A percentile compares a stretch with the other conserved stretches of the same genome.
Evolutionary conservation across 257 asterid species (phyloP).

Genomic region (Nemophila menziesii): DNA sequence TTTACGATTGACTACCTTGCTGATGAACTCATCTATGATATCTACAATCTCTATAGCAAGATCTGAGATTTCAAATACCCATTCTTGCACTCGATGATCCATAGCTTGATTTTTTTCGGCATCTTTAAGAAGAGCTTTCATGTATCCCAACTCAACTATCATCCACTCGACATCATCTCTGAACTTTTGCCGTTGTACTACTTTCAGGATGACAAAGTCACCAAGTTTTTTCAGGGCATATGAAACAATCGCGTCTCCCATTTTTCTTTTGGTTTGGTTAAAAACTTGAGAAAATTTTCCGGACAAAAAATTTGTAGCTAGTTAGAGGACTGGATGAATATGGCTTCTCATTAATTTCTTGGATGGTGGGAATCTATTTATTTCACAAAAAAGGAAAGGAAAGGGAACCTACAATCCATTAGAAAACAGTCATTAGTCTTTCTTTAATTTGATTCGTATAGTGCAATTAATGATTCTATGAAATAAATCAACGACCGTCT

Average conservation of each 20-base stretch:
- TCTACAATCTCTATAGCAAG: conserved; percentile 2
- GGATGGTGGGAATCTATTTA: no score
- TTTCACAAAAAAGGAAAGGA: no score
- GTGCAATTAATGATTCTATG: no score
- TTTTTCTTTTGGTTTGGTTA: no score
- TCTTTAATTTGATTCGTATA: no score
- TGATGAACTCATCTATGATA: conserved; percentile 4
- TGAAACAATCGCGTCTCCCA: conserved; percentile 2
- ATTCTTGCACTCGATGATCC: conserved; percentile 3
- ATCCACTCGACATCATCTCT: conserved; percentile 1
- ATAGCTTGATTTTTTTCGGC: not conserved
- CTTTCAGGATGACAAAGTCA: conserved; percentile 3
- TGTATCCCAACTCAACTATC: conserved; percentile 1
- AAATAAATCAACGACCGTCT: no score
- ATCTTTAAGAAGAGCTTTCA: conserved; percentile 4
- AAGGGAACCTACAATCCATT: no score
- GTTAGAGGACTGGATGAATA: no score
- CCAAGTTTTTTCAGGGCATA: conserved; percentile 3
- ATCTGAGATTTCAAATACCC: not conserved
- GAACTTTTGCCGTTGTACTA: not conserved
- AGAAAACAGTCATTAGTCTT: no score
- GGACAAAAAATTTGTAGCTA: no score
- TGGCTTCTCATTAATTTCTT: no score
- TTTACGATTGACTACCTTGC: not conserved
- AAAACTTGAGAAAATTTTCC: no score